phyloP scores from a whole-genome alignment of 805 yeast species.

The Phaffomyces opuntiae region DNA sequence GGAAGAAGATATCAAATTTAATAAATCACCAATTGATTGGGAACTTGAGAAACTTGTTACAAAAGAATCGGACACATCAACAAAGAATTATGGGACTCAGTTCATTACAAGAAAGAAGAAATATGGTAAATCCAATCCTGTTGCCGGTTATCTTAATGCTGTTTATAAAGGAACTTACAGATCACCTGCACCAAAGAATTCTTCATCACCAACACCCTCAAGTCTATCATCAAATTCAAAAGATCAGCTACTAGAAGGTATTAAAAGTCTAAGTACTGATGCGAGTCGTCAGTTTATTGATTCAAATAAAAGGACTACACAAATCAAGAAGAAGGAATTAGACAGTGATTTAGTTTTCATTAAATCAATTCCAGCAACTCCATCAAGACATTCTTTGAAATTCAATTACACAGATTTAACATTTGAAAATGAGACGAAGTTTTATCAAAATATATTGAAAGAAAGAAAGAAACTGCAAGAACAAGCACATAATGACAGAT shows the following conservation, averaged over 20 bases:
- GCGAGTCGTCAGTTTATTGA: not conserved
- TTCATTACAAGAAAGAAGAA: slow-evolving; percentile 21
- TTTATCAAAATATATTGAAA: slow-evolving; percentile 36
- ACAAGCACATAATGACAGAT: slow-evolving; percentile 28
- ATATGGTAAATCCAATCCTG: slow-evolving; percentile 12
- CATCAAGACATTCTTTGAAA: slow-evolving; percentile 9
- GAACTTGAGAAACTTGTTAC: slow-evolving; percentile 5
- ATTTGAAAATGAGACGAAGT: slow-evolving; percentile 32
- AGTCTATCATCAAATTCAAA: slow-evolving; percentile 7
- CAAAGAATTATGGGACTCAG: slow-evolving; percentile 30
- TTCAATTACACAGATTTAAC: slow-evolving; percentile 24
- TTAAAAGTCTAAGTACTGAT: no score
- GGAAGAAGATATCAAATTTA: slow-evolving; percentile 13
- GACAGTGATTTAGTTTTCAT: not conserved
- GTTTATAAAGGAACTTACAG: slow-evolving; percentile 30
- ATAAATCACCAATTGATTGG: slow-evolving; percentile 19
- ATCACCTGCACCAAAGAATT: slow-evolving; percentile 23
- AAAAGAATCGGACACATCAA: not conserved
- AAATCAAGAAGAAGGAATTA: not conserved
- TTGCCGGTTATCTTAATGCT: slow-evolving; percentile 25
- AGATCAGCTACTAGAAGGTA: no score
- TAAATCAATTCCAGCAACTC: not conserved
- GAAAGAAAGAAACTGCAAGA: slow-evolving; percentile 34
- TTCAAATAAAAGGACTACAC: not conserved
- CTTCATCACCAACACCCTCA: slow-evolving; percentile 17